phyloP scores from a whole-genome alignment of 2,329 filamentous ascomycete genomes.

The Fusarium tanahbumbuense region DNA sequence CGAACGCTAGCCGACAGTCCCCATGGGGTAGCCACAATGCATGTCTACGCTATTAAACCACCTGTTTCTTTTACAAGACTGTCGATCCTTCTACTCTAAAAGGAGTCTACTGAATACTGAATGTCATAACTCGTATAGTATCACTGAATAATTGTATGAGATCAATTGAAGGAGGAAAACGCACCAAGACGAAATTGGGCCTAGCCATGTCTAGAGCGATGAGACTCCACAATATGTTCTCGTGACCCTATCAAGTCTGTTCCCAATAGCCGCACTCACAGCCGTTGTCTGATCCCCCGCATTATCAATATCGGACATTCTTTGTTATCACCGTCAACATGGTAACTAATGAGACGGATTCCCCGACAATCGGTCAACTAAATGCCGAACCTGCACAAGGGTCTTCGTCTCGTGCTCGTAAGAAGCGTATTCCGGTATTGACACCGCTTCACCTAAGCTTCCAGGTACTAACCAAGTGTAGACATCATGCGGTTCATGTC shows the following conservation, averaged over 20 bases:
- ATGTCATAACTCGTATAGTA: background rate
- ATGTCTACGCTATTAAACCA: background rate
- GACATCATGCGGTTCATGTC: conserved; percentile 20
- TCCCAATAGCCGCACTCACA: background rate
- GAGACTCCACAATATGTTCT: background rate
- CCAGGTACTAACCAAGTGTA: background rate
- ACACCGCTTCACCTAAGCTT: no score
- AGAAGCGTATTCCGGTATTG: conserved; percentile 18
- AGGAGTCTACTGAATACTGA: background rate
- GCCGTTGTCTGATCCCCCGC: background rate
- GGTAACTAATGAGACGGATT: background rate
- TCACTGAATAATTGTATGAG: background rate
- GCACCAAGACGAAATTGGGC: background rate
- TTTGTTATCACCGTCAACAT: background rate
- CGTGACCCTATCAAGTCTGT: conserved; percentile 2
- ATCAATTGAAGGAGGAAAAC: background rate
- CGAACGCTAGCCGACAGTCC: background rate
- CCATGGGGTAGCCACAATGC: background rate
- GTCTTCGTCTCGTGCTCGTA: background rate
- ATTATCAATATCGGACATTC: background rate
- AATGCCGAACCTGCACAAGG: background rate
- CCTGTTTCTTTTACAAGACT: background rate
- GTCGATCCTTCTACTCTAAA: background rate
- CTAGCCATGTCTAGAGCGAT: background rate
- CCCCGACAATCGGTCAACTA: background rate